Evolutionary conservation across 2,329 filamentous ascomycete species (phyloP), one percentile per base, ranked within the genome.

Genomic region (Clarireedia hainanense): DNA sequence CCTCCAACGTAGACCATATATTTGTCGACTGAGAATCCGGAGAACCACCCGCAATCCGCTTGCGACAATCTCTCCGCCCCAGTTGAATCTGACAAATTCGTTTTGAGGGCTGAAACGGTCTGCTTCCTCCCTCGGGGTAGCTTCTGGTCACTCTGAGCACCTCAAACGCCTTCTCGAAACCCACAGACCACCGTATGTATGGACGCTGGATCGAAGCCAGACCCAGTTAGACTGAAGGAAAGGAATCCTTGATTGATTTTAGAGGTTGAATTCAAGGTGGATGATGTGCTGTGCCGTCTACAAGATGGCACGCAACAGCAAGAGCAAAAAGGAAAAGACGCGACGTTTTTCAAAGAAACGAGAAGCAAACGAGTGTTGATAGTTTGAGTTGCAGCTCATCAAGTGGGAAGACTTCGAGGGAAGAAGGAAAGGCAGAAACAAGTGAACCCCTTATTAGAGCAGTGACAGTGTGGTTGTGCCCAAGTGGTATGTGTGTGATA

Each of bases 41-140:
- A 47, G 40, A 53, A 23, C 43, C 43, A 48, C 42, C 51, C 51
- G 48, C 51, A 27, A 30, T 47, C 27, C 43, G 20, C 24, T 47
- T 40, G 20, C 50, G 36, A 52, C 26, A 47, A 20, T 47, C 27
- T 47, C 34, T 37, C 34, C 14, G 15, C 34, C 51, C 51, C 43
- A 23, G 34, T 34, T 48, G 30, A 27, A n/a, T 20, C 14, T 24
- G 39, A 17, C 2, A 17, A 20, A 39, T 40, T 54, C 20, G 51
- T 30, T 23, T 54, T 20, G 23, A 53, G 26, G 42, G 51, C 51
- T 53, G 51, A 53, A 53, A 53, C 51, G 26, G 40, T 42, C 39
- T 17, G n/a, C 15, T 42, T 42, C 39, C 39, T 42, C 39, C 39
- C 39, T 42, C 39, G 39, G 39, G 7, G 39, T 42, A 42, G 39